Percentiles rank a stretch among this genome's conserved stretches.
These are phyloP conservation scores for Cupressus sempervirens DNA, from an alignment of 75 land plant species.

Conservation along the genomic window DNA sequence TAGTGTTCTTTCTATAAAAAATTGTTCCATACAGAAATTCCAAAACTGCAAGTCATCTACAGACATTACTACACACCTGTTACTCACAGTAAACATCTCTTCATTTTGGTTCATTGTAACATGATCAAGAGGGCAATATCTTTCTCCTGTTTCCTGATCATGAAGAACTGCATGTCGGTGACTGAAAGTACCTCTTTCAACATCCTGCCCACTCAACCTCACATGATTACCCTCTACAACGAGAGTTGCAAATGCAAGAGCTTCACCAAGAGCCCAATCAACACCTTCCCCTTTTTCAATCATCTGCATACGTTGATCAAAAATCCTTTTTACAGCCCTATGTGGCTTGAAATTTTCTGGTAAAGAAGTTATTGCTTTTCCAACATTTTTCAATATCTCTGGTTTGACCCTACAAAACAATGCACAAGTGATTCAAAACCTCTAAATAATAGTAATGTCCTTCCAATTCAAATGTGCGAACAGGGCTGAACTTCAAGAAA, in stretches of 20 bases:
- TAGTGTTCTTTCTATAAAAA: neutral
- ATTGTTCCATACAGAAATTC: neutral
- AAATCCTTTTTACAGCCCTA: slow-evolving; percentile 73
- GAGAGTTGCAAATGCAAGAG: slow-evolving; percentile 96
- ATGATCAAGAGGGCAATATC: slow-evolving; percentile 85
- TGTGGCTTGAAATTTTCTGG: slow-evolving; percentile 84
- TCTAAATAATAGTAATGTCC: neutral
- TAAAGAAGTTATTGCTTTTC: slow-evolving; percentile 79
- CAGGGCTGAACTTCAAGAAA: neutral
- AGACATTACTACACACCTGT: slow-evolving; percentile 50
- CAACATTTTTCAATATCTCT: slow-evolving; percentile 84
- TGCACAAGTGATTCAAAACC: slow-evolving; percentile 3
- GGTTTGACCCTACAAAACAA: slow-evolving; percentile 74
- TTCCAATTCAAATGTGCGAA: neutral
- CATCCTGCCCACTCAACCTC: slow-evolving; percentile 98
- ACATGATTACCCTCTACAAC: slow-evolving; percentile 93
- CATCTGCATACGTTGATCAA: slow-evolving; percentile 83
- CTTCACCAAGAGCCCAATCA: slow-evolving; percentile 98
- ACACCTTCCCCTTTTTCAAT: slow-evolving; percentile 86
- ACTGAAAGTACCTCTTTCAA: slow-evolving; percentile 96
- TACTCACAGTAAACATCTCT: slow-evolving; percentile 97
- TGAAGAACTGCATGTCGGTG: slow-evolving; percentile 93
- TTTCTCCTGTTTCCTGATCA: slow-evolving; percentile 83
- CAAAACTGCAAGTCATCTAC: neutral
- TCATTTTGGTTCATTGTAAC: slow-evolving; percentile 69